A percentile compares a stretch with the other conserved stretches of the same genome.
phyloP scores from a whole-genome alignment of 2,329 filamentous ascomycete genomes.

The Colletotrichum cordylinicola region DNA sequence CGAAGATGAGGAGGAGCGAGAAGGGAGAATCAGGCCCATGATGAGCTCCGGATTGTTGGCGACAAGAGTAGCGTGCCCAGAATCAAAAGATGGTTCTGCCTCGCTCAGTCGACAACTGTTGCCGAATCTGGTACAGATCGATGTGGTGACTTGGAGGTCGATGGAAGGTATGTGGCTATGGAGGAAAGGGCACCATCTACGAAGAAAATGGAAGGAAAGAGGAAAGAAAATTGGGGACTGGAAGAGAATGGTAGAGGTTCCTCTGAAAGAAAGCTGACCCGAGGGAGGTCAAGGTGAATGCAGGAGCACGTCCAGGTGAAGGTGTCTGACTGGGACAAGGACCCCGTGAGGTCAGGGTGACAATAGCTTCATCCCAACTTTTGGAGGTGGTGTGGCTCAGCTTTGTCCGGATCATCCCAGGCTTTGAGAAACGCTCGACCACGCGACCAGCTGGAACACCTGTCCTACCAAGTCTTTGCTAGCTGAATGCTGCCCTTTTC shows the following conservation, averaged over 20 bases:
- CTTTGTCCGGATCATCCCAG: conserved; percentile 4
- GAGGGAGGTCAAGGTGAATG: conserved; percentile 6
- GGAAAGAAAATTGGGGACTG: background rate
- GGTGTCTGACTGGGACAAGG: conserved; percentile 17
- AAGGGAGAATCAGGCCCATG: background rate
- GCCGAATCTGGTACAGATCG: background rate
- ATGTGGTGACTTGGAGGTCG: background rate
- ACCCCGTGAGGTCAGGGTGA: conserved; percentile 10
- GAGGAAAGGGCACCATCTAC: background rate
- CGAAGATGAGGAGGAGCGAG: background rate
- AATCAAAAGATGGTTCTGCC: background rate
- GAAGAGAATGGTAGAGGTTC: background rate
- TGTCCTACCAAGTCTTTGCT: background rate
- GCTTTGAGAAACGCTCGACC: background rate
- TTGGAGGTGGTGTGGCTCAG: conserved; percentile 15
- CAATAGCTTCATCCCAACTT: conserved; percentile 22
- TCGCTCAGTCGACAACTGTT: background rate
- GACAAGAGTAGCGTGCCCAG: background rate
- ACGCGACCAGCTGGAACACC: background rate
- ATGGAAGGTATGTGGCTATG: background rate
- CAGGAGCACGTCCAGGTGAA: conserved; percentile 9
- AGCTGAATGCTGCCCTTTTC: background rate
- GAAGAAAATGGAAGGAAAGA: background rate
- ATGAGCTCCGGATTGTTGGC: background rate
- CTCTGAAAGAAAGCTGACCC: background rate